A percentile compares a stretch with the other conserved stretches of the same genome.
Conservation (phyloP, 805 yeast genomes). For the Priceomyces castillae region DNA sequence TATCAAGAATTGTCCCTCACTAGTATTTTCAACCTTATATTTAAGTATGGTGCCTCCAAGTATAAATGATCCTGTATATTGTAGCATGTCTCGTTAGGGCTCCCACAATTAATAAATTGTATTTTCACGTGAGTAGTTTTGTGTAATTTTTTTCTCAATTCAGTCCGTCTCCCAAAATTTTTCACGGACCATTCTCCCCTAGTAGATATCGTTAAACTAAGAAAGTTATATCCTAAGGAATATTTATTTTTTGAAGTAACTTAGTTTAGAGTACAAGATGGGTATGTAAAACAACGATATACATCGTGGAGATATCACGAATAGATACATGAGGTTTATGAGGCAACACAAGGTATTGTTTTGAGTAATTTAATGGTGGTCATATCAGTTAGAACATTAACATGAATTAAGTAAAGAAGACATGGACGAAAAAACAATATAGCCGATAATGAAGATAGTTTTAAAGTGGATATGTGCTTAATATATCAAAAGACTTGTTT, state of each 20-base stretch:
- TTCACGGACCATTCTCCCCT: neutral
- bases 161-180: constrained; percentile 2
- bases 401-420: too few relatives aligned
- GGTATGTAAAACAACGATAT: constrained; percentile 5
- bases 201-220: neutral
- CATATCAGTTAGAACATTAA: too few relatives aligned
- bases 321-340: neutral
- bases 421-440: too few relatives aligned
- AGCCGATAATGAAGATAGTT: too few relatives aligned
- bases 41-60: too few relatives aligned
- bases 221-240: neutral
- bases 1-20: too few relatives aligned
- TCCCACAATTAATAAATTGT: neutral
- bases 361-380: too few relatives aligned
- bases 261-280: constrained; percentile 5
- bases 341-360: neutral
- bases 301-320: neutral
- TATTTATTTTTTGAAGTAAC: constrained; percentile 2
- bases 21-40: neutral
- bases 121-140: constrained; percentile 3
- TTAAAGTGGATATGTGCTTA: too few relatives aligned
- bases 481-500: too few relatives aligned
- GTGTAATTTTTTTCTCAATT: neutral
- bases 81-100: neutral
- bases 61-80: too few relatives aligned